phyloP scores from a whole-genome alignment of 73 alveolate genomes.

The Paramecium bursaria region DNA sequence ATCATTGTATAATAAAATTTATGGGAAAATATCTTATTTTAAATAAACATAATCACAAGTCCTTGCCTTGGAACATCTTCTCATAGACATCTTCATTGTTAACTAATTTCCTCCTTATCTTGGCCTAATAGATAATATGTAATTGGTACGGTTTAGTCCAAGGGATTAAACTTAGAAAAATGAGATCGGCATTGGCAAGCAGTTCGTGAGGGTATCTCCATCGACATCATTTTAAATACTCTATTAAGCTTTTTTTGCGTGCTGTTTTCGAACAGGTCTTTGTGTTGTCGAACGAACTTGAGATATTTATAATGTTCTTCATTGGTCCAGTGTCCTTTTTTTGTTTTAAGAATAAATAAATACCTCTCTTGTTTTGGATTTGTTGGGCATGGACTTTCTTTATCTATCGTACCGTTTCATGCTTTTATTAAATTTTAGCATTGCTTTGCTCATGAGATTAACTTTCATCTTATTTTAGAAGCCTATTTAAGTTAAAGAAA shows the following conservation, averaged over 20 bases:
- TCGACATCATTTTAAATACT: constrained; percentile 57
- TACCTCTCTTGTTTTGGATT: constrained; percentile 50
- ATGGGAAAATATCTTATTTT: too few relatives aligned
- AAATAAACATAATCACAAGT: too few relatives aligned
- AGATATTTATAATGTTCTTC: constrained; percentile 57
- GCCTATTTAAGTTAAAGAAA: neutral
- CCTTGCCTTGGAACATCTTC: neutral
- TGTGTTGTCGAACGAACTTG: constrained; percentile 33
- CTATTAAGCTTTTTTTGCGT: constrained; percentile 37
- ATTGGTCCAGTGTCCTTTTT: constrained; percentile 55
- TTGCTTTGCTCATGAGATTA: constrained; percentile 1
- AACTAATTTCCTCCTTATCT: constrained; percentile 47
- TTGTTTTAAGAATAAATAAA: neutral
- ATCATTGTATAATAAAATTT: too few relatives aligned
- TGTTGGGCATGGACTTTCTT: neutral
- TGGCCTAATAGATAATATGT: neutral
- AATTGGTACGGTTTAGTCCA: constrained; percentile 9
- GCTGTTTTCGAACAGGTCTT: constrained; percentile 35
- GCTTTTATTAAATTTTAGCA: constrained; percentile 1
- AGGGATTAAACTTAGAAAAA: constrained; percentile 49
- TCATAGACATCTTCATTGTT: neutral
- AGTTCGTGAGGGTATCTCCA: constrained; percentile 40
- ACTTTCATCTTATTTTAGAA: neutral
- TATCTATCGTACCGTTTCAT: constrained; percentile 44
- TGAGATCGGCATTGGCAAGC: constrained; percentile 59